Evolutionary conservation across 192 early-diverging fungal genomes (phyloP).

Genomic region (Mortierella claussenii): DNA sequence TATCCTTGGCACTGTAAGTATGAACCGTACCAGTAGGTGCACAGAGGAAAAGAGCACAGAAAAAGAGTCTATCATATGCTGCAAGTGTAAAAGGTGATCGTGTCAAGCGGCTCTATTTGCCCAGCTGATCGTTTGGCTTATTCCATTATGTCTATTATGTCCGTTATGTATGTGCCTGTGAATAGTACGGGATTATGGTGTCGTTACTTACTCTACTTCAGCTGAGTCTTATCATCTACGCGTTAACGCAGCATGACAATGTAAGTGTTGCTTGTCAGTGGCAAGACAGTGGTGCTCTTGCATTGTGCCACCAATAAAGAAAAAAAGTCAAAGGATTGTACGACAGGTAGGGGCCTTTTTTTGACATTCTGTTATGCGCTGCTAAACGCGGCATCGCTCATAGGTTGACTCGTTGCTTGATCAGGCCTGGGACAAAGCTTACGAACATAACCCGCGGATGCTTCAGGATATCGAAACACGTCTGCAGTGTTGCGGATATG

Average conservation of each 20-base stretch:
- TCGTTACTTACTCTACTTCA: slow-evolving; percentile 12
- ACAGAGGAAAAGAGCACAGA: neutral
- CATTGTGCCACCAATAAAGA: no score
- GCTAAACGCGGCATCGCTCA: neutral
- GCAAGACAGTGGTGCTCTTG: no score
- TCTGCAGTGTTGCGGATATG: slow-evolving; percentile 32
- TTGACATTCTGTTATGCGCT: no score
- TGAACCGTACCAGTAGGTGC: neutral
- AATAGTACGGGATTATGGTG: slow-evolving; percentile 21
- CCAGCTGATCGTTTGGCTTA: no score
- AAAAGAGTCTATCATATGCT: neutral
- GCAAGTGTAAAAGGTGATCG: neutral
- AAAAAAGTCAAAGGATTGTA: neutral
- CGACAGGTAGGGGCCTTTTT: neutral
- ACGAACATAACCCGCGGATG: neutral
- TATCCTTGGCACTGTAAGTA: slow-evolving; percentile 11
- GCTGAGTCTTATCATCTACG: slow-evolving; percentile 14
- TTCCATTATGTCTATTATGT: neutral
- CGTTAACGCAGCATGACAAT: slow-evolving; percentile 13
- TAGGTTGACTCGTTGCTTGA: slow-evolving; percentile 24
- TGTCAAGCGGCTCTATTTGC: no score
- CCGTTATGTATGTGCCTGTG: neutral
- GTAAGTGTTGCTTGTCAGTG: no score
- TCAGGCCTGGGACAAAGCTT: slow-evolving; percentile 26
- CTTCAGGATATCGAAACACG: slow-evolving; percentile 32